Evolutionary conservation across 805 yeast species (phyloP), one percentile per base, ranked within the genome.

Genomic region (Suhomyces prunicola): DNA sequence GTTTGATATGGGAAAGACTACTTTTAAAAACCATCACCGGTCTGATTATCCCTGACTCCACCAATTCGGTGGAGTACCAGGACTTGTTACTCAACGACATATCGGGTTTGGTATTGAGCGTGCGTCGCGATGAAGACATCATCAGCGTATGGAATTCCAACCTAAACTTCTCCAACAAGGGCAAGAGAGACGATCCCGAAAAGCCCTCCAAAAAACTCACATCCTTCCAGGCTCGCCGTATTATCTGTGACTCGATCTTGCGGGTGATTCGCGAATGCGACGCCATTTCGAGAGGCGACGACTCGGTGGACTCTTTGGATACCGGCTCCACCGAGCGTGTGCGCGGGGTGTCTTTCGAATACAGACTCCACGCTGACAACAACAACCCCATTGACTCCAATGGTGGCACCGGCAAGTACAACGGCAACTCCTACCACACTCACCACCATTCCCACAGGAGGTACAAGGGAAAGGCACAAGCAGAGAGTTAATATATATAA

Each of bases 91-190:
- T 75, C 56, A 72, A 75, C 55, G 86, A 82, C 62, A 79, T 86
- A 19, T 74, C 79, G 50, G 90, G 90, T 8, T 63, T 84, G 33
- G 86, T 82, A 17, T 71, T 85, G 50, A 79, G 85, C 62, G 79
- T 82, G 13, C 75, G 88, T 47, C 75, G 77, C 35, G 86, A 82
- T 55, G 87, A 83, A 55, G 84, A 81, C 58, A 78, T 83, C 36
- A 71, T 85, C 50, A 72, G 82, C 52, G 73, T 85, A 47, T 85
- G 90, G 90, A 85, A 84, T 67, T 74, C 80, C 19, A 80, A 80
- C 60, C 60, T 73, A 42, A 72, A 72, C 49, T 71, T 72, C 52
- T 55, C 64, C 39, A 61, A 64, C 48, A 54, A 58, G 54, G 57
- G 47, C 48, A 64, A 60, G 48, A 60, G 60, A 47, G 62, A 56